A percentile compares a stretch with the other conserved stretches of the same genome.
Conservation (phyloP, 148 eudicot species). For the Mesembryanthemum crystallinum region DNA sequence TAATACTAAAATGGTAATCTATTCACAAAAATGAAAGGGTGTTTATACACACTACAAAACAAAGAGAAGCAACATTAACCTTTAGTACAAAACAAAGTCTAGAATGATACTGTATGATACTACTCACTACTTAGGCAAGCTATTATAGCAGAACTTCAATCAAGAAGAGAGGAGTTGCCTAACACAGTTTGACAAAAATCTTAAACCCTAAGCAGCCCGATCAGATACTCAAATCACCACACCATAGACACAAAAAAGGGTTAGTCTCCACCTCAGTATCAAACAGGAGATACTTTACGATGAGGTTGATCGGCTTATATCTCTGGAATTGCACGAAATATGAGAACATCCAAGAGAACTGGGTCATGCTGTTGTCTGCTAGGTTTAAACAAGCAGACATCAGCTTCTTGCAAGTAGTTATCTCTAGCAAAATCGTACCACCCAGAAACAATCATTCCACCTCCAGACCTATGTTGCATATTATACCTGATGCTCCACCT, state of each 20-base stretch:
- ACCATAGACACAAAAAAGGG: background rate
- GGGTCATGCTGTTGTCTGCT: conserved; percentile 10
- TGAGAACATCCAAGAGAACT: conserved; percentile 14
- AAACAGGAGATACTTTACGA: background rate
- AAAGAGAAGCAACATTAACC: no score
- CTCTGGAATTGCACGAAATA: conserved; percentile 15
- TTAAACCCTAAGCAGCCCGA: background rate
- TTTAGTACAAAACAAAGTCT: no score
- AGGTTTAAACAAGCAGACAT: conserved; percentile 25
- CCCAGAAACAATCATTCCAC: conserved; percentile 16
- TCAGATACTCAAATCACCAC: no score
- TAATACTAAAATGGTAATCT: no score
- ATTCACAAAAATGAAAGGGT: no score
- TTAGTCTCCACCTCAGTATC: background rate
- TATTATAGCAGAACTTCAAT: no score
- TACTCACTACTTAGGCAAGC: no score
- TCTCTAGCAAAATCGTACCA: conserved; percentile 25
- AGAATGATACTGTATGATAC: no score
- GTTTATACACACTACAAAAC: no score
- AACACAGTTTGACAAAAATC: background rate
- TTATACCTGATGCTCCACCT: conserved; percentile 15
- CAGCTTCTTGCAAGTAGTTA: conserved; percentile 24
- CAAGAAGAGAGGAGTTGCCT: no score
- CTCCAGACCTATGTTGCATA: background rate
- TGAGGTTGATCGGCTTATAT: background rate